These are phyloP conservation scores for Auricularia auricula-judae DNA, from an alignment of 768 basidiomycete species.

Conservation along the genomic window DNA sequence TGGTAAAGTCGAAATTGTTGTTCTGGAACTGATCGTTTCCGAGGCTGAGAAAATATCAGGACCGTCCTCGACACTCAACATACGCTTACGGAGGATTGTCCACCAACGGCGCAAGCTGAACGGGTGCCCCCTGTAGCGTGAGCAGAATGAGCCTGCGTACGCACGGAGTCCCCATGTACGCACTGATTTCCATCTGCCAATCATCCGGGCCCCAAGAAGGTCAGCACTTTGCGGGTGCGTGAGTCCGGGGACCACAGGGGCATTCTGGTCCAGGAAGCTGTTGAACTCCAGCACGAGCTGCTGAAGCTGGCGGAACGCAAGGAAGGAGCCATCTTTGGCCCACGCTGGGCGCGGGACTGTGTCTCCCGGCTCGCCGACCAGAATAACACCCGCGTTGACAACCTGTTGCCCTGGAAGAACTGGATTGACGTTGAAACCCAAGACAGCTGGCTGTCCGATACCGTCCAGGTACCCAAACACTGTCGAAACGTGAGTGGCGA, in stretches of 20 bases:
- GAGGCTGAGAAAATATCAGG: conserved; percentile 1
- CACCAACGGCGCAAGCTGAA: conserved; percentile 15
- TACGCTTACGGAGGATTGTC: conserved; percentile 12
- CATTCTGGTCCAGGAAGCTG: conserved; percentile 15
- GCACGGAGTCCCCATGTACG: background rate
- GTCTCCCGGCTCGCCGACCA: conserved; percentile 14
- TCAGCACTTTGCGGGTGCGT: conserved; percentile 21
- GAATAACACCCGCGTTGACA: conserved; percentile 18
- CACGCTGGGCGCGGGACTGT: conserved; percentile 18
- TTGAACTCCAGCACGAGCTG: conserved; percentile 26
- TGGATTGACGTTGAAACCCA: conserved; percentile 17
- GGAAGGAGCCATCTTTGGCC: conserved; percentile 21
- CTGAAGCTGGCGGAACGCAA: conserved; percentile 21
- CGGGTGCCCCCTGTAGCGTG: conserved; percentile 15
- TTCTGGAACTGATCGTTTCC: conserved; percentile 15
- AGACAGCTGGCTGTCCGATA: conserved; percentile 19
- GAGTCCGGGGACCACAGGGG: conserved; percentile 12
- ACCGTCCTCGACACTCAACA: background rate
- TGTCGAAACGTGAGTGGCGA: conserved; percentile 2
- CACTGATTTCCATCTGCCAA: conserved; percentile 25
- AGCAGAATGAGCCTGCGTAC: background rate
- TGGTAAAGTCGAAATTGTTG: conserved; percentile 19
- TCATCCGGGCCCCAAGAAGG: conserved; percentile 22
- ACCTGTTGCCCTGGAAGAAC: conserved; percentile 14
- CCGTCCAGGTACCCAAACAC: conserved; percentile 19